Conservation (phyloP, 441 rosid genomes). For the Flueggea neowawraea region DNA sequence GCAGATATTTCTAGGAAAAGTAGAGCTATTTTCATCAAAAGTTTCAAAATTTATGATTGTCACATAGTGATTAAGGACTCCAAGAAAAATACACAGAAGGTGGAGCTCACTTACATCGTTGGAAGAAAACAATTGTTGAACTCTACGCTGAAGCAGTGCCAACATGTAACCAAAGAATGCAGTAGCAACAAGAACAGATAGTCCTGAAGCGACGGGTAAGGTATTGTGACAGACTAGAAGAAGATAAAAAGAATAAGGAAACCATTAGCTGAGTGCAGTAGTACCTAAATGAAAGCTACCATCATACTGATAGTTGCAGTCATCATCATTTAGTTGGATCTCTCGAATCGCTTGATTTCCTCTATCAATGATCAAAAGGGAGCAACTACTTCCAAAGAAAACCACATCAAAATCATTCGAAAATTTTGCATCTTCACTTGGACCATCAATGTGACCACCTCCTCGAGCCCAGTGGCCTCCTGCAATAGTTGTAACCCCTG, state of each 20-base stretch:
- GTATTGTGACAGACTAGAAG: constrained; percentile 6
- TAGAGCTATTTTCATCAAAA: too few relatives aligned
- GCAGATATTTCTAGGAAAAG: too few relatives aligned
- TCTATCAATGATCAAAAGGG: constrained; percentile 80
- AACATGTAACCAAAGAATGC: constrained; percentile 87
- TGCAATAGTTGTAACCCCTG: constrained; percentile 89
- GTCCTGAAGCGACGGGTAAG: constrained; percentile 39
- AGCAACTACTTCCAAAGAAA: constrained; percentile 70
- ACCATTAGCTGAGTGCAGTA: not conserved
- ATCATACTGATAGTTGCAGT: constrained; percentile 62
- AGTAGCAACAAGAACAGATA: constrained; percentile 72
- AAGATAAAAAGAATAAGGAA: not conserved
- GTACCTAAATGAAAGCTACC: constrained; percentile 67
- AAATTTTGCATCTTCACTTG: constrained; percentile 89
- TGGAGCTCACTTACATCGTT: constrained; percentile 41
- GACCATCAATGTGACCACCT: constrained; percentile 85
- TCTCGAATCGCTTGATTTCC: constrained; percentile 87
- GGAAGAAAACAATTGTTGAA: constrained; percentile 58
- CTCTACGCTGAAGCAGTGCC: constrained; percentile 72
- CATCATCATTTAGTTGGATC: constrained; percentile 75
- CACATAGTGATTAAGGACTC: too few relatives aligned
- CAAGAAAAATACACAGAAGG: not conserved
- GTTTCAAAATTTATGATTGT: too few relatives aligned
- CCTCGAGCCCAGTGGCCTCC: constrained; percentile 75
- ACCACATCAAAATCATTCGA: constrained; percentile 85